phyloP scores from a whole-genome alignment of 176 grass and related monocot species.

The Raddia distichophylla region DNA sequence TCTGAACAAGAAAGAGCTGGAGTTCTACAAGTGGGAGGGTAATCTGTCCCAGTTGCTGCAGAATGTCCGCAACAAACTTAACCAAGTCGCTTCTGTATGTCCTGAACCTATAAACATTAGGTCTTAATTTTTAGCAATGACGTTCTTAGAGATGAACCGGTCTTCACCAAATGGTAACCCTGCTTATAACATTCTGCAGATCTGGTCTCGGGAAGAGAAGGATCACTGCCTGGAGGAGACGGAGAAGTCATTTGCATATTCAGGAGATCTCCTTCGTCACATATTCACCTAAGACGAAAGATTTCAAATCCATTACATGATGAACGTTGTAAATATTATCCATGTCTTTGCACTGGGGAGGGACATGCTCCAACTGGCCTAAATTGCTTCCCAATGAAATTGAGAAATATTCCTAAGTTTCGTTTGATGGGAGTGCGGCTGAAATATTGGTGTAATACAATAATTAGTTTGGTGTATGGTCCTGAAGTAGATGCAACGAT shows the following conservation, averaged over 20 bases:
- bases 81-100: constrained; percentile 74
- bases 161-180: not conserved
- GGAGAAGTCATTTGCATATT: constrained; percentile 80
- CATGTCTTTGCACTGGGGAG: constrained; percentile 30
- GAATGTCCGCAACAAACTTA: constrained; percentile 77
- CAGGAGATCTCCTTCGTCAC: constrained; percentile 67
- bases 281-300: constrained; percentile 60
- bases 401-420: not conserved
- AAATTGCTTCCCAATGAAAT: not conserved
- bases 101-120: not conserved
- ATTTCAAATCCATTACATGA: not conserved
- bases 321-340: constrained; percentile 41
- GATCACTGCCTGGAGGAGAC: constrained; percentile 89
- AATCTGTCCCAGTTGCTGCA: constrained; percentile 82
- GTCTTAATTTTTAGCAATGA: not conserved
- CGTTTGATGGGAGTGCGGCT: too few relatives aligned
- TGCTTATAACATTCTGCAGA: constrained; percentile 25
- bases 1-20: constrained; percentile 88
- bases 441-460: too few relatives aligned
- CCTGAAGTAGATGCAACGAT: too few relatives aligned
- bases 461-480: too few relatives aligned
- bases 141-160: not conserved
- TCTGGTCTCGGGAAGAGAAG: constrained; percentile 88
- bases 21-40: constrained; percentile 96
- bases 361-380: not conserved